phyloP scores from a whole-genome alignment of 2,329 filamentous ascomycete species.

The Hypoxylon sp. region DNA sequence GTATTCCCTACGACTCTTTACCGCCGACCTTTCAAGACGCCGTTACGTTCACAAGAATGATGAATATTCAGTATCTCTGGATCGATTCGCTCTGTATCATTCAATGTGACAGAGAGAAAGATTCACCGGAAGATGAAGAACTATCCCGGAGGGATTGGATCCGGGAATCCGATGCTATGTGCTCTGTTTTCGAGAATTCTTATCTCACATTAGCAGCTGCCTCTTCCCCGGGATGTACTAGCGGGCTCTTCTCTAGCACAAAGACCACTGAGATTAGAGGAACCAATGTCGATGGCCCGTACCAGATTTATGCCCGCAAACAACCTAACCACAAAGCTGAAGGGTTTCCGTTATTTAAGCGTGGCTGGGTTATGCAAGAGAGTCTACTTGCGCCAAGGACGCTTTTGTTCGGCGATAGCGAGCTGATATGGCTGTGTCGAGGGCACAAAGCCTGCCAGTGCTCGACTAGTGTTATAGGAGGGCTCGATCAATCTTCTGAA shows the following conservation, averaged over 20 bases:
- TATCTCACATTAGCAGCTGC: background rate
- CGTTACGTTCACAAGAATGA: background rate
- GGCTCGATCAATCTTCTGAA: background rate
- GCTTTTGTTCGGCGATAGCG: background rate
- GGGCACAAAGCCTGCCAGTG: background rate
- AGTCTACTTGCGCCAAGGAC: background rate
- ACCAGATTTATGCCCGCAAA: background rate
- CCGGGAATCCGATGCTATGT: background rate
- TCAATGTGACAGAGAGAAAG: background rate
- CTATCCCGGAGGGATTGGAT: background rate
- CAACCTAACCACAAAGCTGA: background rate
- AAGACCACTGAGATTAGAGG: background rate
- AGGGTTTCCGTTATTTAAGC: background rate
- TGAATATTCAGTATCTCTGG: background rate
- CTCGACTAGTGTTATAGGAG: background rate
- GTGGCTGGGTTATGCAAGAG: conserved; percentile 3
- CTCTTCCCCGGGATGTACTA: background rate
- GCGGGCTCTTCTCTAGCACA: background rate
- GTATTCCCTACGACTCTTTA: background rate
- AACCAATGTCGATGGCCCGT: background rate
- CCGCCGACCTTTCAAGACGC: background rate
- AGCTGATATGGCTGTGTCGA: background rate
- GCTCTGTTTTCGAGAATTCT: background rate
- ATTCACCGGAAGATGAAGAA: background rate
- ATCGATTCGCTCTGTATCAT: conserved; percentile 1